Evolutionary conservation across 2,329 filamentous ascomycete genomes (phyloP), one percentile per base, ranked within the genome.

Genomic region (Penicillium hesseltinei): DNA sequence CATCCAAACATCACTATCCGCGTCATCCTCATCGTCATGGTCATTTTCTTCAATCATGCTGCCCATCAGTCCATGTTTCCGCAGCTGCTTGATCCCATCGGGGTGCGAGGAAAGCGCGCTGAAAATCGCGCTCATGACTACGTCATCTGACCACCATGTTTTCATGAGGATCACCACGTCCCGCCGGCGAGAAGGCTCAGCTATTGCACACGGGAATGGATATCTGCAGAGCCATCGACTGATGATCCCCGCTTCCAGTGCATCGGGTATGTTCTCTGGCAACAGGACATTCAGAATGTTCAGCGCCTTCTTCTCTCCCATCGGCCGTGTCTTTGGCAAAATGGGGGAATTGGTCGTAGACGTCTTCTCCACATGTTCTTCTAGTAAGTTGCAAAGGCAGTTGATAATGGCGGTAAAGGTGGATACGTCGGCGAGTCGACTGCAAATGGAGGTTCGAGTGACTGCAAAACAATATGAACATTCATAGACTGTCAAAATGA

Each of bases 151-250:
- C 67, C 71, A 75, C 71, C 73, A 78, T 19, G 70, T 70, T 51
- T 74, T 74, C 69, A 77, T 75, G 0, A 78, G 69, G 21, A 71
- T 66, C 11, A 75, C 70, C 25, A 78, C 71, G 57, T 78, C 75
- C 47, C 70, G 71, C 40, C 70, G 69, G 29, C 73, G 73, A 23
- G 74, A 72, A 52, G 85, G 81, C 54, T 82, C 80, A 2, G 80
- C 74, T 1, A 73, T 74, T 19, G 79, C 76, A 21, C 88, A 89
- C 78, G 89, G 78, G 49, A 80, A 92, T 8, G 85, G 83, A 70
- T 92, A 90, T 65, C 84, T 85, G 35, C 79, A 82, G n/a, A 92
- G 81, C 89, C 89, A 92, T 55, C 84, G 85, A 59, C 88, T 85
- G 39, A 92, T 81, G 60, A 92, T 84, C 7, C 81, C 81, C 38